These are phyloP conservation scores for Polygonum maritimum DNA, from an alignment of 148 eudicot genomes.

Conservation along the genomic window DNA sequence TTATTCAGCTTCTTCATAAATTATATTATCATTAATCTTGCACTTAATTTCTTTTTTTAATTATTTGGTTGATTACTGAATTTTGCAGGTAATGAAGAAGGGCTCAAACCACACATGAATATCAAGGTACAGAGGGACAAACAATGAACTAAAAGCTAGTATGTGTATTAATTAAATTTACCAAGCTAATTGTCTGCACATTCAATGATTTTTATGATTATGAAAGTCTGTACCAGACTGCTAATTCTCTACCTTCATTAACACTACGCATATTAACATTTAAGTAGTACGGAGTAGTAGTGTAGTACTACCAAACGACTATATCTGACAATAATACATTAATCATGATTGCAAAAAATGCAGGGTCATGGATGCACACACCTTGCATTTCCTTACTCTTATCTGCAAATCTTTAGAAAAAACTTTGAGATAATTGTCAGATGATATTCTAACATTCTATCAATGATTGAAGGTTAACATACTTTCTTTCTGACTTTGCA, in stretches of 20 bases:
- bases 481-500: background rate
- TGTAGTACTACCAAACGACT: too few relatives aligned
- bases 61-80: background rate
- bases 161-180: slow-evolving; percentile 1
- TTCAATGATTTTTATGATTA: background rate
- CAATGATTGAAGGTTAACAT: background rate
- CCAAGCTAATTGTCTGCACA: background rate
- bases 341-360: background rate
- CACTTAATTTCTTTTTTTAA: background rate
- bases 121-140: slow-evolving; percentile 16
- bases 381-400: too few relatives aligned
- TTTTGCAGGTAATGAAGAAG: slow-evolving; percentile 29
- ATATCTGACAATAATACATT: background rate
- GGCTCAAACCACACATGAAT: slow-evolving; percentile 19
- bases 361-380: background rate
- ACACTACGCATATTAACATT: too few relatives aligned
- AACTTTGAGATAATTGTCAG: too few relatives aligned
- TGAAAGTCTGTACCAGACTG: background rate
- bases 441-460: too few relatives aligned
- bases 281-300: too few relatives aligned
- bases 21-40: background rate
- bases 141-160: background rate
- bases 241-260: background rate
- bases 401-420: background rate
- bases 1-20: background rate